Conservation (phyloP, 495 filamentous ascomycete species). For the Xylaria palmicola region DNA sequence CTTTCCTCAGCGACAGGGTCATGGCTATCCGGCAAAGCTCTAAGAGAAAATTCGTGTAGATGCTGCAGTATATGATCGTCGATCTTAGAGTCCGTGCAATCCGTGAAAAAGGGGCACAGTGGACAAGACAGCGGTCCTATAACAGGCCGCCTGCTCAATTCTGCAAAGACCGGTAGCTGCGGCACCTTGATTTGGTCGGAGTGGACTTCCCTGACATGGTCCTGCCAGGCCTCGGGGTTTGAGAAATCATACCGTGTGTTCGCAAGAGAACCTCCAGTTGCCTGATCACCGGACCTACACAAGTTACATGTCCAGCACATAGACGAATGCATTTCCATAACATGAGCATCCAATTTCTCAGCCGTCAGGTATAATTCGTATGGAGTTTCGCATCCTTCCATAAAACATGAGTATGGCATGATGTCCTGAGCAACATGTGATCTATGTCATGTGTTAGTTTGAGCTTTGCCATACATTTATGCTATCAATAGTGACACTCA, state of each 20-base stretch:
- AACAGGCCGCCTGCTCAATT: neutral
- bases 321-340: neutral
- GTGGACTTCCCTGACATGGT: neutral
- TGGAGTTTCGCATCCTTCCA: neutral
- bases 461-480: neutral
- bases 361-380: neutral
- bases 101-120: neutral
- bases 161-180: neutral
- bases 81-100: neutral
- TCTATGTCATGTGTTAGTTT: neutral
- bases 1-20: neutral
- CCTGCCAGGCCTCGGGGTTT: neutral
- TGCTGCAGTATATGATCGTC: constrained; percentile 2
- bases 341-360: neutral
- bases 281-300: neutral
- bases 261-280: neutral
- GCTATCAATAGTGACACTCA: neutral
- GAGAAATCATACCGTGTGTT: neutral
- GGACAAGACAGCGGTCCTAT: neutral
- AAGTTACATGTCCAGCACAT: constrained; percentile 1
- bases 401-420: neutral
- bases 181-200: neutral
- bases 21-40: neutral
- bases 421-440: neutral
- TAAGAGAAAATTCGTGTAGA: neutral